Base-by-base conservation (phyloP, 768 basidiomycete species). In the Dendrothele bispora region DNA sequence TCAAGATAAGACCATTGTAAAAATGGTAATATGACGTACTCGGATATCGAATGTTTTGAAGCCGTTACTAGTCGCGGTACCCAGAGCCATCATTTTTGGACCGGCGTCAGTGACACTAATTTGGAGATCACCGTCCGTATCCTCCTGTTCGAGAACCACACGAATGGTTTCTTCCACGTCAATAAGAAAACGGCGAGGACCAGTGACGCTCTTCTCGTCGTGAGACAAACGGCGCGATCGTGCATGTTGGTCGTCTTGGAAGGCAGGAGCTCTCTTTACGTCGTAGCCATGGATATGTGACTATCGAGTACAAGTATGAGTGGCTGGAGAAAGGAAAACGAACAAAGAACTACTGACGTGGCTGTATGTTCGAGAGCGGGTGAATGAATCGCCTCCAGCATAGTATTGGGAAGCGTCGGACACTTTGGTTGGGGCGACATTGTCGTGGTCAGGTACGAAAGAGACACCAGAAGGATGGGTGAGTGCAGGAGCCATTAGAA, bases 101-200 rank as follows among this genome's bases (percentile, higher is more conserved):
- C 97, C 95, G 50, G 93, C 91, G 63, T 99, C 95, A 18, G 89
- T 94, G 61, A 98, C 81, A 55, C 89, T 93, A 62, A 98, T 98
- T 67, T 95, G 93, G 63, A 95, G 93, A 65, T 98, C 92, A 26
- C 88, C 89, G 53, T 98, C 93, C 12, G 95, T 98, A 63, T 99
- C 95, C 64, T 99, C 95, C 64, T 98, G 95, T 67, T 97, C 93
- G 24, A 99, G 83, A 8, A 98, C 85, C 48, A 97, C 83, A 28
- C 95, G 86, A 60, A 99, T 93, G 26, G 95, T 99, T 68, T 98
- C 95, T 60, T 98, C 95, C 14, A 98, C 95, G 61, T 98, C 95
- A 49, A 98, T 92, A 42, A 98, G 77, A 72, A 95, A 98, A 34
- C 94, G 86, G 35, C 95, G 76, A 3, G 93, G 90, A 1, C 79